Evolutionary conservation across 2,329 filamentous ascomycete species (phyloP).

Genomic region (Elsinoe australis): DNA sequence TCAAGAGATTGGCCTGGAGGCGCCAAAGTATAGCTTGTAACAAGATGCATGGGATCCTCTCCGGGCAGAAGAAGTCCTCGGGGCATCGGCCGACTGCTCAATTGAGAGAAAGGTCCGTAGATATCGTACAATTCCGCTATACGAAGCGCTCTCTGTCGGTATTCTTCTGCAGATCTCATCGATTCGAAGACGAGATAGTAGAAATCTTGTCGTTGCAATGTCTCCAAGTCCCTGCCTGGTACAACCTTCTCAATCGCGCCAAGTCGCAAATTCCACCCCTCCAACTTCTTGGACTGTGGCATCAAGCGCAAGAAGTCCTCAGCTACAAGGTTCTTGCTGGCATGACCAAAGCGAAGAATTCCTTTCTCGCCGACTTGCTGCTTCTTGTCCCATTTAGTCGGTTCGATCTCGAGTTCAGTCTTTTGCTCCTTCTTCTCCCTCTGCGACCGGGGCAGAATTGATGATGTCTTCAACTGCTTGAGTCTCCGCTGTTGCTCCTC

Average conservation of each 20-base stretch:
- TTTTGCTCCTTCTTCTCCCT: not conserved
- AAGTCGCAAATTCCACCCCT: constrained; percentile 51
- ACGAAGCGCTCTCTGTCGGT: constrained; percentile 48
- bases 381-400: constrained; percentile 21
- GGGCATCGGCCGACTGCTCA: constrained; percentile 38
- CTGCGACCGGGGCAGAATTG: not conserved
- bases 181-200: constrained; percentile 65
- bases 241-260: constrained; percentile 52
- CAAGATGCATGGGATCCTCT: constrained; percentile 38
- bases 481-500: not conserved
- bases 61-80: constrained; percentile 39
- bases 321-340: constrained; percentile 53
- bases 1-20: constrained; percentile 35
- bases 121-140: constrained; percentile 43
- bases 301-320: constrained; percentile 65
- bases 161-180: constrained; percentile 51
- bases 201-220: constrained; percentile 54
- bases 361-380: constrained; percentile 28
- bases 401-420: constrained; percentile 2
- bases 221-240: constrained; percentile 56
- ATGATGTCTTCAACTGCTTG: not conserved
- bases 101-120: constrained; percentile 37
- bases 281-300: constrained; percentile 55
- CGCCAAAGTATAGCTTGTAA: constrained; percentile 44
- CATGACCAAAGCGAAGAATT: constrained; percentile 51